These are phyloP conservation scores for Candida insectorum DNA, from an alignment of 805 yeast species.

Conservation along the genomic window DNA sequence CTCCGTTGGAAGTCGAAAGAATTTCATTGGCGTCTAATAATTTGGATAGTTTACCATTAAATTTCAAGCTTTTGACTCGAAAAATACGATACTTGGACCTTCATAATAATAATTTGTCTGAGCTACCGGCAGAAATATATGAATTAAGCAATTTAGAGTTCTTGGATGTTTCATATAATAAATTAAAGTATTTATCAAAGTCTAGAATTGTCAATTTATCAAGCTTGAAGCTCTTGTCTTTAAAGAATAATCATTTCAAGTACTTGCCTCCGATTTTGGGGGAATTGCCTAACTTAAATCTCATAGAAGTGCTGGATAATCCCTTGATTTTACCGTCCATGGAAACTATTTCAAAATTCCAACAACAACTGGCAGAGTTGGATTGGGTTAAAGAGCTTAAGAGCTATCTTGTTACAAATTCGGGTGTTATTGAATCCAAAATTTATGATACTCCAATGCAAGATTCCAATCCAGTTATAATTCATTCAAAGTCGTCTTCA, in stretches of 20 bases:
- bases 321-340: slow-evolving; percentile 52
- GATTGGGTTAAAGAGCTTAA: slow-evolving; percentile 47
- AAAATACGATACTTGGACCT: slow-evolving; percentile 60
- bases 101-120: slow-evolving; percentile 54
- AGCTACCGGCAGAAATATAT: slow-evolving; percentile 45
- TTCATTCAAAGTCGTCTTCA: not conserved
- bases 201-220: slow-evolving; percentile 36
- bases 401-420: slow-evolving; percentile 34
- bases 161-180: slow-evolving; percentile 61
- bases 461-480: not conserved
- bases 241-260: slow-evolving; percentile 56
- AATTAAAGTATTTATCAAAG: slow-evolving; percentile 46
- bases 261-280: slow-evolving; percentile 52
- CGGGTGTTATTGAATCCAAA: slow-evolving; percentile 26
- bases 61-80: slow-evolving; percentile 38
- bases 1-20: slow-evolving; percentile 40
- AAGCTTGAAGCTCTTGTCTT: slow-evolving; percentile 54
- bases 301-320: slow-evolving; percentile 60
- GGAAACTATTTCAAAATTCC: slow-evolving; percentile 31
- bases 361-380: slow-evolving; percentile 30
- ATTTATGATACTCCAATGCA: slow-evolving; percentile 16
- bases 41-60: slow-evolving; percentile 45
- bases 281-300: slow-evolving; percentile 48
- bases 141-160: slow-evolving; percentile 50
- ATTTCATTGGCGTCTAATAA: slow-evolving; percentile 54